Base-by-base conservation (phyloP, 2,329 filamentous ascomycete species). In the Aspergillus clavatus region DNA sequence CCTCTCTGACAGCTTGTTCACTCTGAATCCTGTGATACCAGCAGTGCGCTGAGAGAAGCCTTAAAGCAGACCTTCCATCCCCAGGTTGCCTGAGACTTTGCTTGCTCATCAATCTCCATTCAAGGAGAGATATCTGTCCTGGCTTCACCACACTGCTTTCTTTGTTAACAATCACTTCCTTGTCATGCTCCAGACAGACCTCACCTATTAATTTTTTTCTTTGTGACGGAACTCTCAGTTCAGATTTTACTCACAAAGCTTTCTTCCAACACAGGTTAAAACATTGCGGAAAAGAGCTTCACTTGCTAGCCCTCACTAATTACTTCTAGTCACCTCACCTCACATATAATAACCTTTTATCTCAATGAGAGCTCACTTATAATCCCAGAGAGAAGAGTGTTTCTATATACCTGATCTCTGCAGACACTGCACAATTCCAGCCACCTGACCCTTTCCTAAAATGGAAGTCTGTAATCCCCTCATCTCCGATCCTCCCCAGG, bases 391-490 rank as follows among this genome's bases (percentile, higher is more conserved):
- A 11, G 31, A 18, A 35, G 3, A 28, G 12, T 28, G 11, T 16
- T 35, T 19, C 31, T 35, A 7, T 21, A 35, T 21, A 11, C 4
- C 18, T 4, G 8, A 16, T 35, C 11, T 12, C 6, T 11, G 18
- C 8, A 21, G 18, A 14, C 3, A 5, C 31, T 35, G 31, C 31
- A 35, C 8, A 21, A 3, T 35, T 2, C 16, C 18, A 18, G 10
- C 8, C 18, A 35, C 16, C 6, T 21, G 10, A 40, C 23, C 8
- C 39, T 36, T 52, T 45, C 51, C 51, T 16, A 50, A 54, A 45
- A 50, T 50, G 53, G 51, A 52, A 54, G 43, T 28, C 4, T 43
- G 43, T 26, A 38, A 12, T 40, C 23, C 19, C 33, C 14, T 38
- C 23, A 12, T 16, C 24, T n/a, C 11, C 7, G 5, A 19, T 14